Conservation (phyloP, 164 flowering plant genomes). For the Dillenia suffruticosa region DNA sequence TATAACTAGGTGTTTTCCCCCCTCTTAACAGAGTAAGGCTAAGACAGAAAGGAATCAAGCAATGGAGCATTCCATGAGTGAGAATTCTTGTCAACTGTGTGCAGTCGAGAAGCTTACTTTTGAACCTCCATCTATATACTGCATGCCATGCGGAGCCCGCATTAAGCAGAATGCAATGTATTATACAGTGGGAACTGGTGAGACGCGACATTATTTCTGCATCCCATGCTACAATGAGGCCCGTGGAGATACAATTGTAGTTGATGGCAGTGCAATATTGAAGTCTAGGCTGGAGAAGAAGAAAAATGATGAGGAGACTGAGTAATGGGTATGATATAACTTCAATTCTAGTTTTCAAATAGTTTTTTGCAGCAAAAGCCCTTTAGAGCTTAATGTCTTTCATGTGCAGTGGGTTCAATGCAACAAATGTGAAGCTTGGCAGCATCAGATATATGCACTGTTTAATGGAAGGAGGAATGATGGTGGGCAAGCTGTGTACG, state of each 20-base stretch:
- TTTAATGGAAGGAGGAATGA: constrained; percentile 96
- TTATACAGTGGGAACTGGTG: constrained; percentile 84
- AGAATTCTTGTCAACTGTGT: constrained; percentile 97
- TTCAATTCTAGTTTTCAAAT: background rate
- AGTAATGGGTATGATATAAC: constrained; percentile 75
- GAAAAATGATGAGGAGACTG: constrained; percentile 96
- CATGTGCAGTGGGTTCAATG: constrained; percentile 98
- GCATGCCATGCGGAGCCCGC: constrained; percentile 86
- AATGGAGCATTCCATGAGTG: constrained; percentile 89
- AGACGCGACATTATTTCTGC: constrained; percentile 88
- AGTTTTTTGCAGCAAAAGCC: background rate
- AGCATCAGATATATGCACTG: constrained; percentile 97
- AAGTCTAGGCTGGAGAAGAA: constrained; percentile 85
- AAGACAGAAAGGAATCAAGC: constrained; percentile 98
- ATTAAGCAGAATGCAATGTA: constrained; percentile 90
- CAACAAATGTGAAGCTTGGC: constrained; percentile 99
- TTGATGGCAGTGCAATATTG: constrained; percentile 61
- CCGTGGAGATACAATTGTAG: constrained; percentile 73
- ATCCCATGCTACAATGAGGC: constrained; percentile 92
- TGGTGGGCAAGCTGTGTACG: constrained; percentile 97
- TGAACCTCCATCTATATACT: constrained; percentile 98
- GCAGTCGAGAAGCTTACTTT: constrained; percentile 96
- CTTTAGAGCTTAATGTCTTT: background rate
- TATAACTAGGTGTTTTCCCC: background rate
- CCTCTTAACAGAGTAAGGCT: constrained; percentile 72